Evolutionary conservation across 176 grass and related monocot genomes (phyloP), one percentile per base, ranked within the genome.

Genomic region (Neostapfia colusana): DNA sequence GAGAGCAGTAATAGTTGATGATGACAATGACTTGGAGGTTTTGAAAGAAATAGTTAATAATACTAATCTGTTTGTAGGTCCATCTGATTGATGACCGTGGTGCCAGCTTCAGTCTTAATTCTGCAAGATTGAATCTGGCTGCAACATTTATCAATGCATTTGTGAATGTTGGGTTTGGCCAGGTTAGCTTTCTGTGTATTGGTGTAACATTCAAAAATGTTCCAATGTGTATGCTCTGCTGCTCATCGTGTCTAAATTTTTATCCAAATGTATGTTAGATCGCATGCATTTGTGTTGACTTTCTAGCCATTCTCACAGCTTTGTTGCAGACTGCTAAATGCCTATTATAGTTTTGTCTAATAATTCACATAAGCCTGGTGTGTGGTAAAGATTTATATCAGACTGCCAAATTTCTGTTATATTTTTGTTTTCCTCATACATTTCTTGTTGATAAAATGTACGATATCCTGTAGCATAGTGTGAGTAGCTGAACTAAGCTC

Each of bases 61-160:
- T n/a, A n/a, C n/a, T n/a, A n/a, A n/a, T n/a, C n/a, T 67, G 79
- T 79, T 65, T 82, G 37, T 86, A 99, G 95, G 89, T 90, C 25
- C 95, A 95, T 78, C 85, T 99, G 74, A 99, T 95, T 90, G 95
- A 99, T 81, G 95, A 91, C 1, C 87, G 95, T 58, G 89, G 92
- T 87, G 87, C 91, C 58, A 95, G 89, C 66, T 95, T 92, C 64
- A 99, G 84, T 84, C 85, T 99, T 79, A 92, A 99, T 92, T 99
- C 92, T 68, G 95, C 95, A 79, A 86, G 95, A 77, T 89, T 92
- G 80, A 99, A 99, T 86, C 73, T 99, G 39, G 95, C 92, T 21
- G 92, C 89, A 25, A 99, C 95, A 59, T 99, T 99, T 78, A 89
- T 92, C 20, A 99, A 99, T 85, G 95, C 95, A 86, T 99, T 99